phyloP scores from a whole-genome alignment of 805 yeast genomes.

The Kazachstania africana region DNA sequence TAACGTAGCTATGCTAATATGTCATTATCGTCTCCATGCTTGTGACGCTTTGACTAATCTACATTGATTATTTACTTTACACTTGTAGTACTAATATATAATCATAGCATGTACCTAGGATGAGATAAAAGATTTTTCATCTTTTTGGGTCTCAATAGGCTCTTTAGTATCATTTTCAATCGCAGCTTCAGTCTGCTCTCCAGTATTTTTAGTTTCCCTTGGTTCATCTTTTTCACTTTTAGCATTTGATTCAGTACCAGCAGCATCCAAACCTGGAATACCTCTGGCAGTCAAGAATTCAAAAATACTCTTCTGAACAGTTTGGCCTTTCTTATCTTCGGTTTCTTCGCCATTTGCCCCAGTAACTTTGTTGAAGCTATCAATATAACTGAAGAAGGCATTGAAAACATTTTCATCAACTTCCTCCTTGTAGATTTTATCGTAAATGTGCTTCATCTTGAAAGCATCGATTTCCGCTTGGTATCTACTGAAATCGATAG shows the following conservation, averaged over 20 bases:
- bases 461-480: constrained; percentile 68
- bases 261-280: constrained; percentile 15
- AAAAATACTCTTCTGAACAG: constrained; percentile 26
- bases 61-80: no score
- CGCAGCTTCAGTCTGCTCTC: no score
- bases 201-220: not conserved
- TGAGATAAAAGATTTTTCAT: no score
- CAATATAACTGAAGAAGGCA: constrained; percentile 86
- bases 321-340: constrained; percentile 19
- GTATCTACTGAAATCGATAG: constrained; percentile 55
- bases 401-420: constrained; percentile 76
- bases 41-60: no score
- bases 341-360: constrained; percentile 39
- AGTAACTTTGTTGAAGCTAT: constrained; percentile 47
- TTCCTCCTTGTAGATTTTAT: constrained; percentile 85
- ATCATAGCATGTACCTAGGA: no score
- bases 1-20: no score
- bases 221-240: not conserved
- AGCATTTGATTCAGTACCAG: not conserved
- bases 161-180: no score
- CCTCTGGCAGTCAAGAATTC: constrained; percentile 34
- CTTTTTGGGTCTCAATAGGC: no score
- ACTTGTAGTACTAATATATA: no score
- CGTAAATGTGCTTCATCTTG: constrained; percentile 81
- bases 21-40: no score